Evolutionary conservation across 2,329 filamentous ascomycete species (phyloP), one percentile per base, ranked within the genome.

Genomic region (Hirsutella rhossiliensis): DNA sequence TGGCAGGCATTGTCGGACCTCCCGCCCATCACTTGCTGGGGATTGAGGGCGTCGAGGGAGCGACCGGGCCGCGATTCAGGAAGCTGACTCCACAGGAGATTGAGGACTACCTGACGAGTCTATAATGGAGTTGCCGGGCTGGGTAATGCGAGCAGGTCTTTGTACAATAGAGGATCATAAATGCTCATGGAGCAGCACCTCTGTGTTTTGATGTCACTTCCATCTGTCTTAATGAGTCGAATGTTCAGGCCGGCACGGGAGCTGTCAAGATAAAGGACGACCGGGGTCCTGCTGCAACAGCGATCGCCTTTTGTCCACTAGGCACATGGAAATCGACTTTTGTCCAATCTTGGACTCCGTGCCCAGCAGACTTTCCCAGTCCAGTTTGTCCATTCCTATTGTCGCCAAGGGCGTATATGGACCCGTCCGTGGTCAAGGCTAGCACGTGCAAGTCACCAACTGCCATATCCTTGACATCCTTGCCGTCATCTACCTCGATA

Each of bases 31-130:
- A 96, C 62, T 74, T 98, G 39, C 77, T 98, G 48, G 92, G 92
- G 41, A 85, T 88, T 49, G 88, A 94, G 64, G 88, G 88, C 48
- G 86, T 94, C 11, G 84, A 90, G 58, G 86, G 85, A 49, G 85
- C 86, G 18, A 77, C 80, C 54, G 88, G 88, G 38, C 88, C 88
- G 46, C 78, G 88, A 50, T 95, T 95, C 78, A 78, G 88, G 67
- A 94, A 95, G 76, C 72, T 98, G 66, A 95, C 79, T 58, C 88
- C 94, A 59, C 87, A 95, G 69, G 92, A 98, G 72, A 97, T 98
- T 61, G 92, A 98, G 73, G 92, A 98, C 67, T 98, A 98, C 72
- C 72, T 98, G 66, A 97, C 92, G 65, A 97, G 95, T 77, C 80
- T 98, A 77, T 97, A 32, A 76, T 80, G 45, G 49, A 52, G 40